phyloP scores from a whole-genome alignment of 371 early-diverging fungal genomes.

The Mortierella sp. region DNA sequence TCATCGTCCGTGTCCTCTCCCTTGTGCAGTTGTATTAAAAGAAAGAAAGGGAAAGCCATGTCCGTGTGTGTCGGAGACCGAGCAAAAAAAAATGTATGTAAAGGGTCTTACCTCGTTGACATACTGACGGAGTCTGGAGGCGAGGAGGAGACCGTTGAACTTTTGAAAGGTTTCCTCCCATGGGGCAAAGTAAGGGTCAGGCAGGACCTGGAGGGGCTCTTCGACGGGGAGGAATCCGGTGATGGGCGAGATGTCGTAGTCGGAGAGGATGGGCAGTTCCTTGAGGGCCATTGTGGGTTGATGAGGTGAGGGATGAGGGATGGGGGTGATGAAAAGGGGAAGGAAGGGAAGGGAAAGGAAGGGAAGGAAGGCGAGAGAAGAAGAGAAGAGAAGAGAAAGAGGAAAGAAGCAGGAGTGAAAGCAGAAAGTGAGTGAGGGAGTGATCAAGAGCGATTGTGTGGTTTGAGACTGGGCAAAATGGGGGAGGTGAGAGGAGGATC shows the following conservation, averaged over 20 bases:
- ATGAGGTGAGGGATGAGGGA: too few species aligned
- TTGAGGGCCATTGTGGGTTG: constrained; percentile 26
- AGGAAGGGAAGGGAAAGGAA: neutral
- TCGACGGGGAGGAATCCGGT: constrained; percentile 91
- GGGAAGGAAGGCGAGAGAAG: neutral
- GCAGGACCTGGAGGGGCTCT: constrained; percentile 80
- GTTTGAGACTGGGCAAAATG: neutral
- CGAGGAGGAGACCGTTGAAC: constrained; percentile 83
- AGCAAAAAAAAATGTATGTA: neutral
- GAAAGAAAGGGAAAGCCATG: neutral
- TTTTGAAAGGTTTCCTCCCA: constrained; percentile 91
- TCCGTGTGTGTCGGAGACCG: neutral
- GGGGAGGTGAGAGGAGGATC: neutral
- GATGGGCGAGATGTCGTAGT: constrained; percentile 87
- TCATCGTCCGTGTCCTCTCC: constrained; percentile 8
- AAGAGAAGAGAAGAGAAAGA: neutral
- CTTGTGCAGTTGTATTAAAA: neutral
- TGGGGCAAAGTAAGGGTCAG: constrained; percentile 83
- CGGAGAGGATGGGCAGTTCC: constrained; percentile 66
- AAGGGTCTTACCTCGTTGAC: constrained; percentile 74
- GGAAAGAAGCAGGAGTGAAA: neutral
- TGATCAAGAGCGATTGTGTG: neutral
- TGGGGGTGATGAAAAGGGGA: neutral
- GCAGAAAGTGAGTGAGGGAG: neutral
- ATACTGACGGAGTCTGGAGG: constrained; percentile 79